Conservation (phyloP, 176 grass and related monocot species). For the Oropetium thomaeum region DNA sequence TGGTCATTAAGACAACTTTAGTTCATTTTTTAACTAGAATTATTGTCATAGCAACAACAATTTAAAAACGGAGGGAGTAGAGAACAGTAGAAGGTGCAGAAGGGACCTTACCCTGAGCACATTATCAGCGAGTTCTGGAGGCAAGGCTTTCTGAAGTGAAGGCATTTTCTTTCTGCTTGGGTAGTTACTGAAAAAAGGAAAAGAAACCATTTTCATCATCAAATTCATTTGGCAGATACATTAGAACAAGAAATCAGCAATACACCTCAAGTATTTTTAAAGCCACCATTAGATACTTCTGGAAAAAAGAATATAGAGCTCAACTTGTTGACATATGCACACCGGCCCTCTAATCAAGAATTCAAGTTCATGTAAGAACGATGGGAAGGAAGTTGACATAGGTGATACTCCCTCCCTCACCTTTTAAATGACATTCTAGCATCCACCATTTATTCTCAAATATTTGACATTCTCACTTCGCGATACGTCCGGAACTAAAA, state of each 20-base stretch:
- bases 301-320: not conserved
- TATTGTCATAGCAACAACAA: too few relatives aligned
- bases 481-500: too few relatives aligned
- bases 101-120: slow-evolving; percentile 60
- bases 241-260: slow-evolving; percentile 5
- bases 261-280: not conserved
- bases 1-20: too few relatives aligned
- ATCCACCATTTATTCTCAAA: too few relatives aligned
- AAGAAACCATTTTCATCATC: not conserved
- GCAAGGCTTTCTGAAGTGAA: slow-evolving; percentile 63
- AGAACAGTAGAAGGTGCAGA: not conserved
- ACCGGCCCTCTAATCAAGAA: not conserved
- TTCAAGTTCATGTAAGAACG: not conserved
- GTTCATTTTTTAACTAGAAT: too few relatives aligned
- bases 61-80: too few relatives aligned
- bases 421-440: too few relatives aligned
- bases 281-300: not conserved
- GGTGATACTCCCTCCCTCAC: too few relatives aligned
- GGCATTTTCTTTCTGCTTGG: slow-evolving; percentile 47
- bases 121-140: slow-evolving; percentile 75
- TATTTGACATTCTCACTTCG: too few relatives aligned
- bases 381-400: not conserved
- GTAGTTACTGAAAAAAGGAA: not conserved
- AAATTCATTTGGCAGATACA: not conserved
- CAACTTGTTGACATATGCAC: not conserved